Percentiles rank a stretch among this genome's conserved stretches.
phyloP scores from a whole-genome alignment of 2,329 filamentous ascomycete species.

The Talaromyces pinophilus region DNA sequence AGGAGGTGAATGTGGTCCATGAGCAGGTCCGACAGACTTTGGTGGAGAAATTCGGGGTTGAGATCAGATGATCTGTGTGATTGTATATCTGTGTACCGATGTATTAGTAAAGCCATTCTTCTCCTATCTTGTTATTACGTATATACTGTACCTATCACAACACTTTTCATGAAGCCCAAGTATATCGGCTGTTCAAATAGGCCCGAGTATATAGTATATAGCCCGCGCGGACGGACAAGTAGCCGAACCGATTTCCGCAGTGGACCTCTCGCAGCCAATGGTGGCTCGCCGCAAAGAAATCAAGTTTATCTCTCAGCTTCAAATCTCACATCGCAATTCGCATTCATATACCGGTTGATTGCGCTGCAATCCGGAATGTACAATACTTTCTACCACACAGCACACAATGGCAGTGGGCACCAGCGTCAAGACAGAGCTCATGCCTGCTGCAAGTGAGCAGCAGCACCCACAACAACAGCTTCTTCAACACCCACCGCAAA shows the following conservation, averaged over 20 bases:
- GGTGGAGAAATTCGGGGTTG: constrained; percentile 72
- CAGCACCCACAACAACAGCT: background rate
- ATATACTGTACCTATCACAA: background rate
- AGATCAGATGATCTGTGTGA: constrained; percentile 62
- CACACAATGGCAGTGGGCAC: constrained; percentile 22
- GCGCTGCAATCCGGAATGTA: constrained; percentile 20
- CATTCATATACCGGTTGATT: background rate
- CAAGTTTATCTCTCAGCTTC: constrained; percentile 9
- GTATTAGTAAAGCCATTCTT: background rate
- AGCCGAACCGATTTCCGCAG: constrained; percentile 14
- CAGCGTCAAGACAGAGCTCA: constrained; percentile 22
- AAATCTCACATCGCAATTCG: background rate
- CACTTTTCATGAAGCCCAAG: background rate
- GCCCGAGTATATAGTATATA: background rate
- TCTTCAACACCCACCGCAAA: background rate
- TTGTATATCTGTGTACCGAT: background rate
- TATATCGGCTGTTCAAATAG: constrained; percentile 8
- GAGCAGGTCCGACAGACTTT: constrained; percentile 65
- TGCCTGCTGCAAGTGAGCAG: constrained; percentile 10
- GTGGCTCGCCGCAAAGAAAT: background rate
- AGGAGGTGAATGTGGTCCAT: constrained; percentile 77
- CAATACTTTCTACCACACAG: background rate
- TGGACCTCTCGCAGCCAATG: constrained; percentile 9
- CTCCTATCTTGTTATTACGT: background rate
- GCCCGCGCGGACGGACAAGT: constrained; percentile 5